Base-by-base conservation (phyloP, 192 early-diverging fungal species). In the Coemansia sp. region DNA sequence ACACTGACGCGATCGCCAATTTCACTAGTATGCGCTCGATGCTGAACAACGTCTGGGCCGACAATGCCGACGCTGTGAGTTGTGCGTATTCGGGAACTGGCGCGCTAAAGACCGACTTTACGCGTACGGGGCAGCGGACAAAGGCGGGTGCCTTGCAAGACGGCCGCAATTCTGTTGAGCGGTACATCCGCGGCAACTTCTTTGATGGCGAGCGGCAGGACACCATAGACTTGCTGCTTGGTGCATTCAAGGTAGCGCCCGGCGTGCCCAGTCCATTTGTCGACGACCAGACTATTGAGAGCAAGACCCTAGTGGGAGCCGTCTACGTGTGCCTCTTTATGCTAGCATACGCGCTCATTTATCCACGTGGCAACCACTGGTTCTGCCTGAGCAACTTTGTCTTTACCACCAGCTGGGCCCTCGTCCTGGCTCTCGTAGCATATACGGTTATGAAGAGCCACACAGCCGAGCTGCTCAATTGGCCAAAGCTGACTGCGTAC, bases 41-140 rank as follows among this genome's bases (percentile, higher is more conserved):
- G 62, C 95, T 95, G 77, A 93, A 94, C 72, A 90, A 93, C 75
- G 91, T 95, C 17, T 99, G 98, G 98, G 97, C 98, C 19, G 95
- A 99, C 78, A 94, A 99, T 76, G 98, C 96, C 32, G 94, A 99
- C 80, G 92, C 86, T 42, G 87, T 99, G 51, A 94, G 91, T 74
- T 82, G 84, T 25, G 91, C 92, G 39, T 99, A 99, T 77, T 92
- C 93, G 65, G 98, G 98, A 45, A 97, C 98, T 3, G 94, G 95
- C 29, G 98, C 98, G 6, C 85, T 98, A 50, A 99, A 99, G 79
- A 98, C 96, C 5, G 98, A 99, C 73, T 99, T 92, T 72, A 99
- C 98, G 4, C 88, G 92, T 66, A 98, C 96, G 1, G 97, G 97
- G 29, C 89, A 92, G 78, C 90, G 98, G 59, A 93, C 91, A 27